Evolutionary conservation across 176 grass and related monocot genomes (phyloP).

Genomic region (Bolboschoenus planiculmis): DNA sequence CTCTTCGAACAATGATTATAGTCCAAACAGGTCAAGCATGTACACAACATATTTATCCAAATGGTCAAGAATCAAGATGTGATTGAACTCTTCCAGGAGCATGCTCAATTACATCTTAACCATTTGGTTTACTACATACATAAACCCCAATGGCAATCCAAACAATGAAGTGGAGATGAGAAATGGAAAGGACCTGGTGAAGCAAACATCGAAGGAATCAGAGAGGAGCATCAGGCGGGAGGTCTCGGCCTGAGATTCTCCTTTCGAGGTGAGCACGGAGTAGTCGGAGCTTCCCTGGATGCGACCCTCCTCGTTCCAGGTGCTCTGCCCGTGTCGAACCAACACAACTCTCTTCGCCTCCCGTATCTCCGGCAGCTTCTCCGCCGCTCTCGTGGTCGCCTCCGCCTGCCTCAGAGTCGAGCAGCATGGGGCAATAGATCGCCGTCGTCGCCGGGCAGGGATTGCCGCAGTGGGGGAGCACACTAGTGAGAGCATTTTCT

Average conservation of each 20-base stretch:
- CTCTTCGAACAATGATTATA: too few relatives aligned
- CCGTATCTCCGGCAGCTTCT: conserved; percentile 28
- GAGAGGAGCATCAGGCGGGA: conserved; percentile 72
- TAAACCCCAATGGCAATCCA: background rate
- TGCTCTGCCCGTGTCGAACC: conserved; percentile 98
- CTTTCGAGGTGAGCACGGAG: conserved; percentile 84
- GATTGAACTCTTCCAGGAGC: background rate
- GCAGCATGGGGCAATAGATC: conserved; percentile 4
- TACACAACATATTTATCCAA: background rate
- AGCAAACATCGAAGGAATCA: conserved; percentile 83
- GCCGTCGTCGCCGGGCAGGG: conserved; percentile 1
- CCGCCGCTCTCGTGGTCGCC: background rate
- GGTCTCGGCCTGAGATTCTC: conserved; percentile 83
- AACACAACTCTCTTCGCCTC: conserved; percentile 82
- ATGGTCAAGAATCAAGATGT: too few relatives aligned
- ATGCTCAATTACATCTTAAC: background rate
- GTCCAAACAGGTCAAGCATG: background rate
- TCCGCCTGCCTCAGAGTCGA: conserved; percentile 45
- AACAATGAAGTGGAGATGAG: background rate
- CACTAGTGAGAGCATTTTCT: background rate
- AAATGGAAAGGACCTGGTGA: conserved; percentile 47
- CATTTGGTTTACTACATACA: background rate
- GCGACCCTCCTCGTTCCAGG: conserved; percentile 87
- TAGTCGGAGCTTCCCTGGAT: conserved; percentile 91
- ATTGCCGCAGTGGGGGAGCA: background rate